These are phyloP conservation scores for Ophiostoma himal-ulmi DNA, from an alignment of 2,329 filamentous ascomycete species.

Conservation along the genomic window DNA sequence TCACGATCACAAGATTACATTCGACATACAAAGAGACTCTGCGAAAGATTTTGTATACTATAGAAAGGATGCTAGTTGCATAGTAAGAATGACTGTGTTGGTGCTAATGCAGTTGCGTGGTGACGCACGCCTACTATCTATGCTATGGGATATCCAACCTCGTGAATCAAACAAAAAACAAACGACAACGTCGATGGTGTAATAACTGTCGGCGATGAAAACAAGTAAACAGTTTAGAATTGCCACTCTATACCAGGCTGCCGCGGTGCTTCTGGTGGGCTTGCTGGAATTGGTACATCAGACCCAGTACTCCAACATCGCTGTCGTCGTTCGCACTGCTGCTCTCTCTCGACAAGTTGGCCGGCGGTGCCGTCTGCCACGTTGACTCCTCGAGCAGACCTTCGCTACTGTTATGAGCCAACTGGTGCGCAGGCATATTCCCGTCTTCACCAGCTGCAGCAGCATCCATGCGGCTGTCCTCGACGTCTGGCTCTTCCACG, in stretches of 20 bases:
- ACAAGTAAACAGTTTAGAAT: not conserved
- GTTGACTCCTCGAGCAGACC: conserved; percentile 50
- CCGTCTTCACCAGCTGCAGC: conserved; percentile 34
- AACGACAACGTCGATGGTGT: not conserved
- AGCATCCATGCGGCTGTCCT: conserved; percentile 31
- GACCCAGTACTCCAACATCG: conserved; percentile 50
- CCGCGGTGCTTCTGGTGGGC: conserved; percentile 46
- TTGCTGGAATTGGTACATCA: conserved; percentile 56
- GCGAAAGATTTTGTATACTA: too few species aligned
- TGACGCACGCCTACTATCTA: not conserved
- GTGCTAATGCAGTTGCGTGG: not conserved
- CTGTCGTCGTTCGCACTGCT: conserved; percentile 44
- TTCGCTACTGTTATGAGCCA: conserved; percentile 39
- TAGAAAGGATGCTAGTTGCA: not conserved
- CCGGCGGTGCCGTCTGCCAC: conserved; percentile 53
- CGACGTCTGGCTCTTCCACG: conserved; percentile 48
- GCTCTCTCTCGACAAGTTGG: conserved; percentile 47
- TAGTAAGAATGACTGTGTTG: not conserved
- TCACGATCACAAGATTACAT: too few species aligned
- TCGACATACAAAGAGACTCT: too few species aligned
- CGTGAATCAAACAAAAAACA: not conserved
- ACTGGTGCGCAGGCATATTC: conserved; percentile 5
- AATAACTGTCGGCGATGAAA: not conserved
- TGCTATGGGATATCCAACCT: not conserved
- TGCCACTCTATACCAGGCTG: not conserved